phyloP scores from a whole-genome alignment of 768 basidiomycete species.

The Dacryopinax primogenitus region DNA sequence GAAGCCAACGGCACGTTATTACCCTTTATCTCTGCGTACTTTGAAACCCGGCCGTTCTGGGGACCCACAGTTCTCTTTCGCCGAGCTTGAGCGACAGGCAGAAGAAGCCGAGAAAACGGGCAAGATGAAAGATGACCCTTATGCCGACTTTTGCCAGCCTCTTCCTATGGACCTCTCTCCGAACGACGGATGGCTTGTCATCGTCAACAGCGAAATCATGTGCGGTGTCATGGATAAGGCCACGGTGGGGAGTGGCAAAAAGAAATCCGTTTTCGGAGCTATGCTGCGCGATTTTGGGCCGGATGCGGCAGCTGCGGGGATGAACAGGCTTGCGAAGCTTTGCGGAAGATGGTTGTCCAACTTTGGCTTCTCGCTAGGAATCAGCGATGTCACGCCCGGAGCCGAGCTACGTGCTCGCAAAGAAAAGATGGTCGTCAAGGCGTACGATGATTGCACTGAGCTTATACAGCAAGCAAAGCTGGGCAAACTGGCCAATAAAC shows the following conservation, averaged over 20 bases:
- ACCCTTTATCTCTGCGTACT: constrained; percentile 28
- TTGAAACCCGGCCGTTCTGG: constrained; percentile 10
- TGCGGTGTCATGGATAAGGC: constrained; percentile 99
- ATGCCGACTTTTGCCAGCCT: constrained; percentile 21
- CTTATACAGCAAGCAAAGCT: constrained; percentile 82
- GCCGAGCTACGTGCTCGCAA: constrained; percentile 68
- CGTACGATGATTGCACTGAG: constrained; percentile 76
- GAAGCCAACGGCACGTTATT: constrained; percentile 51
- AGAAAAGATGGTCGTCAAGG: constrained; percentile 70
- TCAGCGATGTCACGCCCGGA: constrained; percentile 97
- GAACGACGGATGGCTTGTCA: constrained; percentile 94
- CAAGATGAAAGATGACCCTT: constrained; percentile 5
- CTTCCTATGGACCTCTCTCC: constrained; percentile 71
- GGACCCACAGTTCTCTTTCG: constrained; percentile 28
- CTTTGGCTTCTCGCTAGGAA: constrained; percentile 93
- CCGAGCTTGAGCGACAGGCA: neutral
- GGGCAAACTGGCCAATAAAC: constrained; percentile 86
- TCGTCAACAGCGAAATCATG: constrained; percentile 97
- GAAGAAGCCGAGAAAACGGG: constrained; percentile 10
- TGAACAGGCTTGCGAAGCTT: constrained; percentile 92
- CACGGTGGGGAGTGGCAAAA: constrained; percentile 94
- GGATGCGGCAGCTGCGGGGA: constrained; percentile 84
- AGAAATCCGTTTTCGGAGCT: constrained; percentile 97
- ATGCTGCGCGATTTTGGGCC: constrained; percentile 95
- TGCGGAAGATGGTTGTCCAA: constrained; percentile 93